A percentile compares a stretch with the other conserved stretches of the same genome.
These are phyloP conservation scores for Cryptosporidium andersoni DNA, from an alignment of 169 alveolate species.

Conservation along the genomic window DNA sequence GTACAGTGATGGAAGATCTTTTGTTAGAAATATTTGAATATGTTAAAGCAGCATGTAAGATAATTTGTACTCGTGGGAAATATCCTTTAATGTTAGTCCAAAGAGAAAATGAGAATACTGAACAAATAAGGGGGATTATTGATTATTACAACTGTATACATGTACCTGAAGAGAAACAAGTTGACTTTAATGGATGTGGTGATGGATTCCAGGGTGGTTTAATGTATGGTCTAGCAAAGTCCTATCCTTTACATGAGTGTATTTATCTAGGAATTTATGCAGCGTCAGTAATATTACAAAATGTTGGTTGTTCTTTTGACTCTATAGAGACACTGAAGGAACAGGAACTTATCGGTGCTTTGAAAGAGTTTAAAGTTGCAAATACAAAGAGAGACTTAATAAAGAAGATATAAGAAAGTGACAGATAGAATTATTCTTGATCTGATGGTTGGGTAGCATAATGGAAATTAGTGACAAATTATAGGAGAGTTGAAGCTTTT, in stretches of 20 bases:
- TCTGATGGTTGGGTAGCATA: too few species aligned
- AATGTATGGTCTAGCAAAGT: slow-evolving; percentile 41
- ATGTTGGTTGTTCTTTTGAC: slow-evolving; percentile 45
- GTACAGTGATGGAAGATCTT: slow-evolving; percentile 11
- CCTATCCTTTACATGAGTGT: slow-evolving; percentile 53
- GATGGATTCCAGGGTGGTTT: slow-evolving; percentile 60
- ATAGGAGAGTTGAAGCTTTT: too few species aligned
- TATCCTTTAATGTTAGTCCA: slow-evolving; percentile 24
- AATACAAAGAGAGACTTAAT: too few species aligned
- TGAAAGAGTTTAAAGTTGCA: too few species aligned
- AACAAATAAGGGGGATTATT: background rate
- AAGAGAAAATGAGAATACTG: background rate
- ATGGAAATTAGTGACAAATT: too few species aligned
- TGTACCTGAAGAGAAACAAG: slow-evolving; percentile 41
- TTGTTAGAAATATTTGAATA: slow-evolving; percentile 12
- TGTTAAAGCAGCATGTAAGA: slow-evolving; percentile 39
- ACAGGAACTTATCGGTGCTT: too few species aligned
- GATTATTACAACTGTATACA: slow-evolving; percentile 32
- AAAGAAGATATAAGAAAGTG: too few species aligned
- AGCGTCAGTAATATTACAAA: slow-evolving; percentile 47
- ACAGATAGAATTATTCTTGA: too few species aligned
- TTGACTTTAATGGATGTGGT: slow-evolving; percentile 66
- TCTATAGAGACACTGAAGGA: background rate
- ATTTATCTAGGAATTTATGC: slow-evolving; percentile 61
- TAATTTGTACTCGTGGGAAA: slow-evolving; percentile 41